These are phyloP conservation scores for Emmonsia crescens DNA, from an alignment of 2,329 filamentous ascomycete genomes.

Conservation along the genomic window DNA sequence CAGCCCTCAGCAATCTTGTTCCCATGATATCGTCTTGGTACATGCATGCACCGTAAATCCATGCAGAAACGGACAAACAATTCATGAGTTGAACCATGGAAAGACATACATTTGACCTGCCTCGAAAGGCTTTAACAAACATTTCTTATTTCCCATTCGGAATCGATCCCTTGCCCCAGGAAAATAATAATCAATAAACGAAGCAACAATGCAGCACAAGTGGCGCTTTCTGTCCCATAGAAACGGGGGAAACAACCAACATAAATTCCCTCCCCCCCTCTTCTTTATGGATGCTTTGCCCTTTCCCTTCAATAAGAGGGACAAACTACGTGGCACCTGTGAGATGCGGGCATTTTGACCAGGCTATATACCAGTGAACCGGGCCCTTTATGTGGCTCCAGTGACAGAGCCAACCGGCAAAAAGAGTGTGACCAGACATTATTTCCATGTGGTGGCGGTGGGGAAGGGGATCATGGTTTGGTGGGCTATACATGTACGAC, in stretches of 20 bases:
- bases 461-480: background rate
- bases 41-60: conserved; percentile 1
- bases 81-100: background rate
- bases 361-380: background rate
- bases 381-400: conserved; percentile 1
- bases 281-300: background rate
- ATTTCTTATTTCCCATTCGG: background rate
- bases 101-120: background rate
- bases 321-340: conserved; percentile 1
- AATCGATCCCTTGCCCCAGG: background rate
- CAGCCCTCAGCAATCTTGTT: background rate
- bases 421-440: background rate
- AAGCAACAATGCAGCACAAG: background rate
- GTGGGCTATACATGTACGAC: background rate
- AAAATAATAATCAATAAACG: background rate
- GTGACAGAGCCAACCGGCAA: background rate
- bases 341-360: conserved; percentile 1
- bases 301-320: background rate
- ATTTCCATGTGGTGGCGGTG: conserved; percentile 1
- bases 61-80: background rate
- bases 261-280: background rate
- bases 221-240: background rate
- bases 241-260: background rate
- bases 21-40: background rate
- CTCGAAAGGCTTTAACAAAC: background rate